These are phyloP conservation scores for Pseudogymnoascus sp. DNA, from an alignment of 2,329 filamentous ascomycete genomes.

Conservation along the genomic window DNA sequence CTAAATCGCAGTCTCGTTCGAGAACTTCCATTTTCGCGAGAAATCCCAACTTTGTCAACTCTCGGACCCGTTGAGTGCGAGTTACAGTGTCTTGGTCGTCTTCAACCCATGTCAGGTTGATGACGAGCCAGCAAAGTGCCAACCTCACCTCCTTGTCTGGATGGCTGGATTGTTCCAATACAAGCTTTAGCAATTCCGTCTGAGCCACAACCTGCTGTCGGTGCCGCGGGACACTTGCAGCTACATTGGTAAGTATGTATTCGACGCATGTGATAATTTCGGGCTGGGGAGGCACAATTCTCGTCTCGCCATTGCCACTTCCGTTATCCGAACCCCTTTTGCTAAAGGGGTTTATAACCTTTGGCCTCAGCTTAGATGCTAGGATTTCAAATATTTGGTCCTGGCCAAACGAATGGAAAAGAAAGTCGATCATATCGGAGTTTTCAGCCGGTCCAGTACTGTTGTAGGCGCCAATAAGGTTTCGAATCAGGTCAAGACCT, in stretches of 20 bases:
- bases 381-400: conserved; percentile 75
- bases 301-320: conserved; percentile 34
- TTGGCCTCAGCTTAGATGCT: conserved; percentile 65
- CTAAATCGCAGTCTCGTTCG: conserved; percentile 64
- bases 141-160: conserved; percentile 66
- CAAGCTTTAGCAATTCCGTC: conserved; percentile 63
- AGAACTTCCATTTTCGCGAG: conserved; percentile 57
- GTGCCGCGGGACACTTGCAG: conserved; percentile 71
- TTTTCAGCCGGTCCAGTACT: conserved; percentile 45
- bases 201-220: conserved; percentile 72
- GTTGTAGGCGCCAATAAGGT: conserved; percentile 64
- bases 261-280: conserved; percentile 73
- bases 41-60: conserved; percentile 67
- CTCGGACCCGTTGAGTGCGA: conserved; percentile 58
- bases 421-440: conserved; percentile 73
- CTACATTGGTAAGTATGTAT: conserved; percentile 81
- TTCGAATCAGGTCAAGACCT: conserved; percentile 80
- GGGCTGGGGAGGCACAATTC: conserved; percentile 49
- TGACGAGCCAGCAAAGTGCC: conserved; percentile 74
- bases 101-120: conserved; percentile 80
- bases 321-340: conserved; percentile 31
- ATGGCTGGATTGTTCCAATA: conserved; percentile 68
- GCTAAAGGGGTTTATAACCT: conserved; percentile 46
- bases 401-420: conserved; percentile 69
- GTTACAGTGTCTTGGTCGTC: conserved; percentile 59